Conservation (phyloP, 2,329 filamentous ascomycete genomes). For the Pseudonectria foliicola region DNA sequence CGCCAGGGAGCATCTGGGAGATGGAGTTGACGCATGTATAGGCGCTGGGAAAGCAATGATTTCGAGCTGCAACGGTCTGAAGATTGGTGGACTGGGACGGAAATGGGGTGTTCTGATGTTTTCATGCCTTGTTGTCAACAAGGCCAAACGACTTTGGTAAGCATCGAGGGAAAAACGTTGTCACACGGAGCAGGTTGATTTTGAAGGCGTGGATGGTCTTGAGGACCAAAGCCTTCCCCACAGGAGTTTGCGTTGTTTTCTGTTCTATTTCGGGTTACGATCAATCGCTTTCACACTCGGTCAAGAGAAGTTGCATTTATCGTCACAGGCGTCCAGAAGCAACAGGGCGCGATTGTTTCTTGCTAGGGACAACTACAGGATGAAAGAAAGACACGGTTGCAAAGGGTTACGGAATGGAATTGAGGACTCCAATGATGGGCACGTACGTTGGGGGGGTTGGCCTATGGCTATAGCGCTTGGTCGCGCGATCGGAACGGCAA, state of each 20-base stretch:
- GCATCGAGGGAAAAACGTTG: conserved; percentile 5
- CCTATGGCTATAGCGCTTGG: conserved; percentile 10
- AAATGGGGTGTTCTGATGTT: conserved; percentile 4
- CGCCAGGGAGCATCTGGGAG: conserved; percentile 6
- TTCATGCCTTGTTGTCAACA: conserved; percentile 7
- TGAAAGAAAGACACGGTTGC: conserved; percentile 4
- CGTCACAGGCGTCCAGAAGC: conserved; percentile 18
- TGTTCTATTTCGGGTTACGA: conserved; percentile 15
- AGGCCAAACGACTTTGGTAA: conserved; percentile 4
- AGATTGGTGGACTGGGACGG: conserved; percentile 11
- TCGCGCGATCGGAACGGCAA: conserved; percentile 9
- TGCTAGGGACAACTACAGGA: conserved; percentile 11
- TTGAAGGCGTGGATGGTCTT: conserved; percentile 14
- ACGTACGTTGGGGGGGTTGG: conserved; percentile 10
- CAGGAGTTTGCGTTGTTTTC: conserved; percentile 20
- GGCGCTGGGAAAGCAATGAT: conserved; percentile 21
- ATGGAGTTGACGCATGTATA: conserved; percentile 19
- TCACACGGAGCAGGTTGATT: conserved; percentile 12
- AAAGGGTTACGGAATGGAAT: conserved; percentile 8
- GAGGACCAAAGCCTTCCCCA: conserved; percentile 18
- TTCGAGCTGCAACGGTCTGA: conserved; percentile 13
- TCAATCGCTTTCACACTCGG: not conserved
- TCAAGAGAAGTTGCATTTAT: conserved; percentile 22
- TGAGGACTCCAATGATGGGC: conserved; percentile 9
- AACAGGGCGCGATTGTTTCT: conserved; percentile 13